A percentile compares a stretch with the other conserved stretches of the same genome.
These are phyloP conservation scores for Gremmenia infestans DNA, from an alignment of 2,329 filamentous ascomycete genomes.

Conservation along the genomic window DNA sequence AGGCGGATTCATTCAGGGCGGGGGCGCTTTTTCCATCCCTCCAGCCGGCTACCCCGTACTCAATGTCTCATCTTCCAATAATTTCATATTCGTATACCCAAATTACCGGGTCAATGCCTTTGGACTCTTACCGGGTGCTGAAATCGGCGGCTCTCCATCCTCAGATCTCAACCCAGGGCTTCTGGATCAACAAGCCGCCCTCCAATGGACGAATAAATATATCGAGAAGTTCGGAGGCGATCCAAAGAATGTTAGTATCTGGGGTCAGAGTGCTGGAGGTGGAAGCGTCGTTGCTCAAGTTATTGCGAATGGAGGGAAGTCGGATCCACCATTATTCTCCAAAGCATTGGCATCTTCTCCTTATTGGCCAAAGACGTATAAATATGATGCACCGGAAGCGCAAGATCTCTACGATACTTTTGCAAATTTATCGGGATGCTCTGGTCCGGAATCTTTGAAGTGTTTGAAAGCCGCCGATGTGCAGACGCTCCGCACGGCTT, in stretches of 20 bases:
- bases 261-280: slow-evolving; percentile 55
- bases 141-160: slow-evolving; percentile 46
- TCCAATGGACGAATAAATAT: slow-evolving; percentile 56
- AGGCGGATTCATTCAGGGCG: slow-evolving; percentile 56
- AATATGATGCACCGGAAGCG: slow-evolving; percentile 41
- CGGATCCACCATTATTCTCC: slow-evolving; percentile 40
- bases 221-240: slow-evolving; percentile 56
- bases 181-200: slow-evolving; percentile 52
- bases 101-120: slow-evolving; percentile 62
- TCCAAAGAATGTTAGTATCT: slow-evolving; percentile 49
- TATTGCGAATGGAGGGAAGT: slow-evolving; percentile 42
- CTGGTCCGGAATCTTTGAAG: slow-evolving; percentile 39
- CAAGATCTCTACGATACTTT: slow-evolving; percentile 43
- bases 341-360: slow-evolving; percentile 48
- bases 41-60: slow-evolving; percentile 54
- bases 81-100: slow-evolving; percentile 53
- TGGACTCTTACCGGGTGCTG: slow-evolving; percentile 59
- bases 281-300: slow-evolving; percentile 49
- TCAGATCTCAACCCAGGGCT: slow-evolving; percentile 57
- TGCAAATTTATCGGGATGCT: slow-evolving; percentile 38
- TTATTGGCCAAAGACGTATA: slow-evolving; percentile 50
- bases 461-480: slow-evolving; percentile 52
- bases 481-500: slow-evolving; percentile 48
- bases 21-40: slow-evolving; percentile 49
- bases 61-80: slow-evolving; percentile 45